These are phyloP conservation scores for Stromatinia cepivora DNA, from an alignment of 2,329 filamentous ascomycete species.

Conservation along the genomic window DNA sequence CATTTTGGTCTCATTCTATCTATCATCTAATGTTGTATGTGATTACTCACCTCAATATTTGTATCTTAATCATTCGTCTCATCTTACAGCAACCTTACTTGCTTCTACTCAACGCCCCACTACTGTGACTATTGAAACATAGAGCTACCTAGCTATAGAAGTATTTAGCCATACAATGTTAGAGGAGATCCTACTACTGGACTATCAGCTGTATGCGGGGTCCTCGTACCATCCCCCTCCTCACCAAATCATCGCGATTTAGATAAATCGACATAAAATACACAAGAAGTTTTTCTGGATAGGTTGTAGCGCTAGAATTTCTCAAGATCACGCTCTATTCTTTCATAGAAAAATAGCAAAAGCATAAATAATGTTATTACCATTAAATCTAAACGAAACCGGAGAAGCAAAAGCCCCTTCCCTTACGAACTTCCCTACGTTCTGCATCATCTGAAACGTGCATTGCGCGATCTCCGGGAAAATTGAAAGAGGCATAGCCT, in stretches of 20 bases:
- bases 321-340: too few species aligned
- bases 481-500: background rate
- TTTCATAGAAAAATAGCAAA: background rate
- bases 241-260: background rate
- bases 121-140: too few species aligned
- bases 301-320: background rate
- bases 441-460: background rate
- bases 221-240: background rate
- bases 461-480: background rate
- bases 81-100: background rate
- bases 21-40: background rate
- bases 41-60: background rate
- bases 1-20: background rate
- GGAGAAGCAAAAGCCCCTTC: background rate
- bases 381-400: background rate
- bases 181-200: background rate
- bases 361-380: background rate
- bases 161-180: too few species aligned
- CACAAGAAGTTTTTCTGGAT: too few species aligned
- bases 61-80: background rate
- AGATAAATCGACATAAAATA: background rate
- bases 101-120: background rate
- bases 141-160: too few species aligned
- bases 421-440: too few species aligned
- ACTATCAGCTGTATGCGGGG: background rate